These are phyloP conservation scores for Quercus dentata DNA, from an alignment of 306 rosid species.

Conservation along the genomic window DNA sequence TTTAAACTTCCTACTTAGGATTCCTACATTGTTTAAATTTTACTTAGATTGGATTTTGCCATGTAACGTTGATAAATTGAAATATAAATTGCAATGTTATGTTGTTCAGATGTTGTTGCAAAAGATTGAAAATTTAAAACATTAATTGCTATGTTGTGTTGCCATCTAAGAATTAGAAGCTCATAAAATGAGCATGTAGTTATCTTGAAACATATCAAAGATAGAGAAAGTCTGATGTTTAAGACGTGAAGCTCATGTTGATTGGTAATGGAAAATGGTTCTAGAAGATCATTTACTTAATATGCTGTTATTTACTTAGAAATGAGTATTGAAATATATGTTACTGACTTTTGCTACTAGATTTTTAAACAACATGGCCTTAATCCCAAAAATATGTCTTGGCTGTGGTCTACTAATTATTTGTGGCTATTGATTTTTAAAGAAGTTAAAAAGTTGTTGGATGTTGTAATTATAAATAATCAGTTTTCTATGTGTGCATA, in stretches of 20 bases:
- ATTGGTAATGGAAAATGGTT: neutral
- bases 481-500: neutral
- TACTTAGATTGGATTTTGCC: neutral
- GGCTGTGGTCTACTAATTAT: neutral
- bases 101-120: no score
- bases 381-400: no score
- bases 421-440: neutral
- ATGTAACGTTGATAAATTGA: neutral
- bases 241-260: neutral
- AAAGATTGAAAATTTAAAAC: no score
- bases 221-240: neutral
- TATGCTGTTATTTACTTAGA: neutral
- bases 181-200: no score
- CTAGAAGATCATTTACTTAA: neutral
- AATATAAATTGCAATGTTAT: no score
- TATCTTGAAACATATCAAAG: no score
- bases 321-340: neutral
- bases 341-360: neutral
- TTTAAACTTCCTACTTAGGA: neutral
- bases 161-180: no score
- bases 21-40: neutral
- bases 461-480: neutral
- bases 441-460: neutral
- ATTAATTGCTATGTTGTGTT: no score
- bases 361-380: no score